Percentiles rank a stretch among this genome's conserved stretches.
Conservation (phyloP, 78 protist species). For the Diacronema lutheri region DNA sequence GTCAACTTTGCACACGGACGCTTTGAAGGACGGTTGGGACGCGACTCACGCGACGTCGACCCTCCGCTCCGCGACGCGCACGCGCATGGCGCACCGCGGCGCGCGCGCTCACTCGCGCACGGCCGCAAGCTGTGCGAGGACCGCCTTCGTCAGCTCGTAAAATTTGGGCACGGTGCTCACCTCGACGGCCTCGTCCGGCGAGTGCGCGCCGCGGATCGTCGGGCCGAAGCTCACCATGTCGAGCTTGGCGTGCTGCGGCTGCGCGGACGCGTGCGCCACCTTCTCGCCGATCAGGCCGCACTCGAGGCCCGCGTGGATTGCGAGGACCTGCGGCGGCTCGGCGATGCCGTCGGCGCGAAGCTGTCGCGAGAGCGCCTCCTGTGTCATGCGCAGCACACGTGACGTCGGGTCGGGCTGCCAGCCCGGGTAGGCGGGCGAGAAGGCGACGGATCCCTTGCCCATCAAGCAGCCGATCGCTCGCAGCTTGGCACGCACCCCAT, state of each 20-base stretch:
- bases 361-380: neutral
- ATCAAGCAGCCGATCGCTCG: too few relatives aligned
- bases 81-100: too few relatives aligned
- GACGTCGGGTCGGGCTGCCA: neutral
- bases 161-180: too few relatives aligned
- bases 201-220: neutral
- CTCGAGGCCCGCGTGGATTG: neutral
- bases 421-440: neutral
- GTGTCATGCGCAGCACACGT: neutral
- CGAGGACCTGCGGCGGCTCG: neutral
- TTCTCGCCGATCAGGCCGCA: neutral
- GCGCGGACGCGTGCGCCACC: neutral
- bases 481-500: too few relatives aligned
- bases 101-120: too few relatives aligned
- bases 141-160: too few relatives aligned
- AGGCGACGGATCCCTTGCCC: too few relatives aligned
- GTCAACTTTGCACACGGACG: too few relatives aligned
- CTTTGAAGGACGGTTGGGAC: too few relatives aligned
- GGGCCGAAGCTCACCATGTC: conserved; percentile 1
- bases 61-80: too few relatives aligned
- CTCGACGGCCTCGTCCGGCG: neutral
- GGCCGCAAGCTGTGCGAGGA: too few relatives aligned
- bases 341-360: neutral
- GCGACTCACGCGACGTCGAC: too few relatives aligned
- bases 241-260: neutral